Evolutionary conservation across 2,329 filamentous ascomycete species (phyloP).

Genomic region (Colletotrichum coccodes): DNA sequence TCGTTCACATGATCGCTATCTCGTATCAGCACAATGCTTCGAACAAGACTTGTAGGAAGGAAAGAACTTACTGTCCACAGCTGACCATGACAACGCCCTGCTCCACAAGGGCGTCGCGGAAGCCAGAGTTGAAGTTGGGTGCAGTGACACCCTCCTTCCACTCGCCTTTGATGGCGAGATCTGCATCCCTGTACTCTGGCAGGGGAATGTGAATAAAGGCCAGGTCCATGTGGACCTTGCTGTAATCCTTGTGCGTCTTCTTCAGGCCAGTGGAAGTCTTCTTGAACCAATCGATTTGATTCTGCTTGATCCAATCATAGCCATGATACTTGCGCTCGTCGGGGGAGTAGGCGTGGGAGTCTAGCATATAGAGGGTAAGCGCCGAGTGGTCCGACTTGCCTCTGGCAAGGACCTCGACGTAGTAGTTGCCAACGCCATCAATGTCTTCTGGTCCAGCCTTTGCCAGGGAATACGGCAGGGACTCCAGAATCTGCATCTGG

Average conservation of each 20-base stretch:
- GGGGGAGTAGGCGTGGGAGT: slow-evolving; percentile 91
- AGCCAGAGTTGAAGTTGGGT: slow-evolving; percentile 90
- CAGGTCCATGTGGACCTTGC: slow-evolving; percentile 92
- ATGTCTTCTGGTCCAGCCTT: slow-evolving; percentile 83
- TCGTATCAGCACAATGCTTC: neutral
- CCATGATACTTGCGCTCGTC: slow-evolving; percentile 90
- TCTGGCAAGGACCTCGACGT: slow-evolving; percentile 86
- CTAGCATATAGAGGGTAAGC: slow-evolving; percentile 92
- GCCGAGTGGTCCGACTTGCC: slow-evolving; percentile 86
- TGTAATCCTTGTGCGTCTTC: slow-evolving; percentile 84
- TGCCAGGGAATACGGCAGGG: slow-evolving; percentile 90
- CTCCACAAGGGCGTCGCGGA: slow-evolving; percentile 87
- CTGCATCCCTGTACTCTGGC: slow-evolving; percentile 80
- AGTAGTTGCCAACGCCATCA: slow-evolving; percentile 94
- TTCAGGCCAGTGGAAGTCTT: slow-evolving; percentile 79
- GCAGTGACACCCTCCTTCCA: slow-evolving; percentile 89
- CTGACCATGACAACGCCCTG: slow-evolving; percentile 88
- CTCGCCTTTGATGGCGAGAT: slow-evolving; percentile 72
- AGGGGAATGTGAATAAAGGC: slow-evolving; percentile 98
- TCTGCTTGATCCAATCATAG: slow-evolving; percentile 97
- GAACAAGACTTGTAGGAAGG: neutral
- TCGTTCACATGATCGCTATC: slow-evolving; percentile 92
- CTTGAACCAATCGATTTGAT: slow-evolving; percentile 95
- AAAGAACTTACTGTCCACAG: slow-evolving; percentile 81
- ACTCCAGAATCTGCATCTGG: slow-evolving; percentile 88